A percentile compares a stretch with the other conserved stretches of the same genome.
Evolutionary conservation across 345 rosid species (phyloP).

Genomic region (Lumnitzera littorea): DNA sequence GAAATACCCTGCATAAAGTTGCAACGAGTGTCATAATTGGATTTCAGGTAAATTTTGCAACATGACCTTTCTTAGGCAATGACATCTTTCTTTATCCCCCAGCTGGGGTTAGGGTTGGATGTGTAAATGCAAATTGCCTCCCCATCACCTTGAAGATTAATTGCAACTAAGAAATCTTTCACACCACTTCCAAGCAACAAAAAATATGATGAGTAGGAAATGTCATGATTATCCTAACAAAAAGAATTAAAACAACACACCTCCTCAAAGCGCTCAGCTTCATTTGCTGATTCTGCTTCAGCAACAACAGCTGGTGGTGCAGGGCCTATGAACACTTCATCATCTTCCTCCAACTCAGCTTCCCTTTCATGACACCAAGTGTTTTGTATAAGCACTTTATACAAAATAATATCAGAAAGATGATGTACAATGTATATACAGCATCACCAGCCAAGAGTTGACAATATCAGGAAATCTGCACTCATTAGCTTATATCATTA

Average conservation of each 20-base stretch:
- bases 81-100: no score
- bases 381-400: neutral
- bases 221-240: neutral
- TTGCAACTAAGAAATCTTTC: no score
- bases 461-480: neutral
- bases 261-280: slow-evolving; percentile 97
- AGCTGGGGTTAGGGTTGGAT: no score
- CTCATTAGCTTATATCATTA: no score
- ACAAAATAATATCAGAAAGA: slow-evolving; percentile 3
- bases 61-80: no score
- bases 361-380: slow-evolving; percentile 27
- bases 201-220: no score
- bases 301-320: slow-evolving; percentile 88
- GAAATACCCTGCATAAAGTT: no score
- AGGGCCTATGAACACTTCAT: slow-evolving; percentile 75
- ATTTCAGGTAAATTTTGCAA: no score
- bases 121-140: no score
- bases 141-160: no score
- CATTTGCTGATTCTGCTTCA: slow-evolving; percentile 82
- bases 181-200: no score
- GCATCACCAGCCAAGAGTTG: neutral
- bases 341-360: slow-evolving; percentile 79
- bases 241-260: slow-evolving; percentile 23
- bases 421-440: neutral
- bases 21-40: no score